A percentile compares a stretch with the other conserved stretches of the same genome.
These are phyloP conservation scores for Epichloe gansuensis DNA, from an alignment of 2,329 filamentous ascomycete genomes.

Conservation along the genomic window DNA sequence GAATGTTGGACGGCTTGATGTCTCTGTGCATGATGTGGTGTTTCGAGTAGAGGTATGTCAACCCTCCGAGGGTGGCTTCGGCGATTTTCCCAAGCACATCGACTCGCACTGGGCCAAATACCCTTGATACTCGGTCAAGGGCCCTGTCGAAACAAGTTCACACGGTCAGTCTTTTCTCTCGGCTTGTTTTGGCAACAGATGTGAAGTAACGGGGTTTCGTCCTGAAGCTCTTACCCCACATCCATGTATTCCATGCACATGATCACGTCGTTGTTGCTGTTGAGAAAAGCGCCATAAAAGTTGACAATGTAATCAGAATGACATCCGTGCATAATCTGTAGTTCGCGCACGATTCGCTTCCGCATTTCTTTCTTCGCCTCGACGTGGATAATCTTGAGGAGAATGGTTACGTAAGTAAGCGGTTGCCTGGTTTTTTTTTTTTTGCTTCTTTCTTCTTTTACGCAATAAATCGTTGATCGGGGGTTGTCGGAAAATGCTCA, in stretches of 20 bases:
- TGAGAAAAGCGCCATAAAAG: slow-evolving; percentile 95
- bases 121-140: slow-evolving; percentile 83
- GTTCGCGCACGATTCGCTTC: slow-evolving; percentile 90
- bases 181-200: neutral
- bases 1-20: slow-evolving; percentile 95
- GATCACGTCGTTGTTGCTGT: slow-evolving; percentile 92
- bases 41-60: slow-evolving; percentile 88
- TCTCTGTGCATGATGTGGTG: slow-evolving; percentile 99
- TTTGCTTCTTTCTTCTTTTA: too few species aligned
- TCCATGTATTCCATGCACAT: slow-evolving; percentile 99
- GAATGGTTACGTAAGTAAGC: slow-evolving; percentile 8
- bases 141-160: slow-evolving; percentile 41
- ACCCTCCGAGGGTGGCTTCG: slow-evolving; percentile 81
- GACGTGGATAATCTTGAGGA: slow-evolving; percentile 76
- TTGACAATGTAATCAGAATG: slow-evolving; percentile 95
- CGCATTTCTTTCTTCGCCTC: slow-evolving; percentile 96
- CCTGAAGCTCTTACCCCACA: slow-evolving; percentile 63
- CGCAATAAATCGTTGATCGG: neutral
- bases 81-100: slow-evolving; percentile 97
- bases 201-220: neutral
- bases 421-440: neutral
- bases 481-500: slow-evolving; percentile 22
- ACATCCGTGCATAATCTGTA: slow-evolving; percentile 97
- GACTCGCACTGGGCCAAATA: slow-evolving; percentile 88
- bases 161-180: neutral